Evolutionary conservation across 2,329 filamentous ascomycete species (phyloP), one percentile per base, ranked within the genome.

Genomic region (Scedosporium minutisporum): DNA sequence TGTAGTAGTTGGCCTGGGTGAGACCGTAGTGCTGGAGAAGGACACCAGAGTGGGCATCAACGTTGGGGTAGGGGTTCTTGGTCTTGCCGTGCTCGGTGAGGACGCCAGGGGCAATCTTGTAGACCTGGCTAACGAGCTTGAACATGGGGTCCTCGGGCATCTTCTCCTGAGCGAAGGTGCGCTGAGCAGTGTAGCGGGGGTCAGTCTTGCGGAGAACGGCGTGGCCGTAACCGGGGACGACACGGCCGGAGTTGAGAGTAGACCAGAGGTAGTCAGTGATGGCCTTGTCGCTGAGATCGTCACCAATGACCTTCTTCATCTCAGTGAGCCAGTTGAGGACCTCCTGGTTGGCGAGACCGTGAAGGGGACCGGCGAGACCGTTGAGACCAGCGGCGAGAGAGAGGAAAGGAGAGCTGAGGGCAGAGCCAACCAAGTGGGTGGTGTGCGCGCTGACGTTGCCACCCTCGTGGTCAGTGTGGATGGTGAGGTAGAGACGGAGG

Each of bases 31-130:
- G 95, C 84, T 99, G 95, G 71, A 99, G 91, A 69, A 99, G 91
- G 69, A 99, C 95, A 85, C 95, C 95, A 38, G 93, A 97, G 89
- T 97, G 95, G 74, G 93, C 93, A 75, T 97, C 93, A 74, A 97
- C 93, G 83, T 97, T 97, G 79, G 95, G 95, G 86, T 85, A 97
- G 69, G 93, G 93, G 90, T 97, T 97, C 90, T 97, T 97, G 85
- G 93, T 97, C 91, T 99, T 99, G 82, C 95, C 95, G 84, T 99
- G 95, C 88, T 99, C 92, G 69, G 95, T 99, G 77, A 99, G 85
- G 72, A 99, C 95, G 73, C 89, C 90, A 68, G 95, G 95, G 68
- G 95, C 95, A 72, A 99, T 97, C 91, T 99, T 99, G 90, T 97
- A 99, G 71, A 99, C 95, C 84, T 99, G 95, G 86, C 90, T 96